These are phyloP conservation scores for Leishmania tarentolae DNA, from an alignment of 208 protist genomes.

Conservation along the genomic window DNA sequence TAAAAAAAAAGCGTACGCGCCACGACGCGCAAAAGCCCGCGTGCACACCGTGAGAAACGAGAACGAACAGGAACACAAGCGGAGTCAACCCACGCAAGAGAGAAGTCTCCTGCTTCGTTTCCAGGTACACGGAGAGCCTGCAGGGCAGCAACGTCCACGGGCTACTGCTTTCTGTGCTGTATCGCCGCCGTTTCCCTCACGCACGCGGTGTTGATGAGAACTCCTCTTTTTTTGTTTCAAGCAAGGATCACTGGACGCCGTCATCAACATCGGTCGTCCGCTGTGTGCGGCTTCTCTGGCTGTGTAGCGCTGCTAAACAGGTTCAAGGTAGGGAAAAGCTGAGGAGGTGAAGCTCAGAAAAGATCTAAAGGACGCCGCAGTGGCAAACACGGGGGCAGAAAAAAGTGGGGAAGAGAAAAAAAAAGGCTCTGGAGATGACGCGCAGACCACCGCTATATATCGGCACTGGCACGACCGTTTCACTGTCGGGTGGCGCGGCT, in stretches of 20 bases:
- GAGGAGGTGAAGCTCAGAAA: not conserved
- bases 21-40: too few species aligned
- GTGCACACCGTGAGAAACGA: conserved; percentile 1
- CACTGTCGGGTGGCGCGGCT: not conserved
- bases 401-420: not conserved
- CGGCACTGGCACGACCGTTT: too few species aligned
- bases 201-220: too few species aligned
- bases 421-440: not conserved
- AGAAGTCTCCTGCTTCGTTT: not conserved
- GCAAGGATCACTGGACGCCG: not conserved
- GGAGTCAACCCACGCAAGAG: too few species aligned
- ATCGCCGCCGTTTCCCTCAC: too few species aligned
- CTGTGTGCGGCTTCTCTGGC: not conserved
- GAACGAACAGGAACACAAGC: not conserved
- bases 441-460: not conserved
- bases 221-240: too few species aligned
- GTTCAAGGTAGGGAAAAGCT: too few species aligned
- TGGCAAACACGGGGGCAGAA: too few species aligned
- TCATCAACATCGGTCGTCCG: not conserved
- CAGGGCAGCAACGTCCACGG: too few species aligned
- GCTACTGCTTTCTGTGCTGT: too few species aligned
- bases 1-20: too few species aligned
- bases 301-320: not conserved
- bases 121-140: too few species aligned
- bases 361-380: not conserved